Percentiles rank a stretch among this genome's conserved stretches.
These are phyloP conservation scores for Escovopsis sp. DNA, from an alignment of 2,329 filamentous ascomycete genomes.

Conservation along the genomic window DNA sequence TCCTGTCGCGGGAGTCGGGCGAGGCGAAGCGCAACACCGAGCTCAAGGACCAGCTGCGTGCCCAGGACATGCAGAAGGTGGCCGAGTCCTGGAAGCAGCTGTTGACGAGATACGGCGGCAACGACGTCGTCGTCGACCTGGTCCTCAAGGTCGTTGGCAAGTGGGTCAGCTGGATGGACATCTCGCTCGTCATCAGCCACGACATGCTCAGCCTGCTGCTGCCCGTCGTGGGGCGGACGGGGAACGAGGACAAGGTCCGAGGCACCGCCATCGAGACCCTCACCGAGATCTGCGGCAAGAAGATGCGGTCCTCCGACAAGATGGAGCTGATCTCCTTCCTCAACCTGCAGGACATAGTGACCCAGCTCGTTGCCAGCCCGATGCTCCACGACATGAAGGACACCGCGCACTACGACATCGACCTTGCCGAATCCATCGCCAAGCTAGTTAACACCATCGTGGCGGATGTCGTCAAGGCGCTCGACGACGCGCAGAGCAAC, in stretches of 20 bases:
- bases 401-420: conserved; percentile 82
- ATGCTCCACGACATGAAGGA: conserved; percentile 64
- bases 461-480: conserved; percentile 70
- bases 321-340: conserved; percentile 85
- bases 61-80: conserved; percentile 77
- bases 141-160: conserved; percentile 84
- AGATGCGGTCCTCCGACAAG: conserved; percentile 92
- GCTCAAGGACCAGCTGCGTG: conserved; percentile 79
- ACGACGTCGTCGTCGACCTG: conserved; percentile 67
- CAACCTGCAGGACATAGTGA: conserved; percentile 72
- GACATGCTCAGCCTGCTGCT: conserved; percentile 74
- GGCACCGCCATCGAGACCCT: conserved; percentile 89
- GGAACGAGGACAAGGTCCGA: conserved; percentile 62
- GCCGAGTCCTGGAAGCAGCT: conserved; percentile 86
- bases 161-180: conserved; percentile 99
- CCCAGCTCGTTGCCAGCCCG: conserved; percentile 72
- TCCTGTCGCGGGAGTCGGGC: conserved; percentile 61
- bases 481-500: conserved; percentile 53
- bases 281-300: conserved; percentile 92
- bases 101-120: conserved; percentile 58
- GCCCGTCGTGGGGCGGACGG: conserved; percentile 68
- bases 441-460: conserved; percentile 88
- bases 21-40: conserved; percentile 78
- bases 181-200: conserved; percentile 81
- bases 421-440: conserved; percentile 86